phyloP scores from a whole-genome alignment of 805 yeast genomes.

The Yarrowia sp. region DNA sequence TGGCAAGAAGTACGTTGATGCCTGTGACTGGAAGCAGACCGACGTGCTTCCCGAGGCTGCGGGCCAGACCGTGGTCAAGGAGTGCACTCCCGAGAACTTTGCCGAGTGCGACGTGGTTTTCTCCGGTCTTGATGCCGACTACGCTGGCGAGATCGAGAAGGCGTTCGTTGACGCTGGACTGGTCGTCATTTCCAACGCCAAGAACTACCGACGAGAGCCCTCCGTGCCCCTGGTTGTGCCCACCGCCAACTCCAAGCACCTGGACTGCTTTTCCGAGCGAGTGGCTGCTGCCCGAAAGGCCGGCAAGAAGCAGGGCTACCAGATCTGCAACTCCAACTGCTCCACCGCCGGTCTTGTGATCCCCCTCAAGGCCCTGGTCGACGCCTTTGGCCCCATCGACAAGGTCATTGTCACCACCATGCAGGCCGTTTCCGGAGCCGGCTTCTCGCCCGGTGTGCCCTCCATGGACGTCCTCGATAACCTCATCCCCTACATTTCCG shows the following conservation, averaged over 20 bases:
- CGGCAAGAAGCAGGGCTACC: slow-evolving; percentile 70
- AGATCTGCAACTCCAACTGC: slow-evolving; percentile 96
- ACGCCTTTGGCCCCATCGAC: slow-evolving; percentile 88
- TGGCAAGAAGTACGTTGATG: slow-evolving; percentile 83
- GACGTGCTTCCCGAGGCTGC: slow-evolving; percentile 75
- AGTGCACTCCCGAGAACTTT: slow-evolving; percentile 79
- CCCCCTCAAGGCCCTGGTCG: slow-evolving; percentile 92
- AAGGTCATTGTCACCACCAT: slow-evolving; percentile 86
- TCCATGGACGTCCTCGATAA: slow-evolving; percentile 95
- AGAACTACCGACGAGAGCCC: slow-evolving; percentile 87
- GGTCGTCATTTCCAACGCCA: slow-evolving; percentile 91
- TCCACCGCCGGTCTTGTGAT: slow-evolving; percentile 98
- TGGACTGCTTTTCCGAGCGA: slow-evolving; percentile 70
- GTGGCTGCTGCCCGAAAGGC: slow-evolving; percentile 60
- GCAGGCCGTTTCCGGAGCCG: slow-evolving; percentile 98
- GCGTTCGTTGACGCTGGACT: slow-evolving; percentile 82
- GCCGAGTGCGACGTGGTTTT: slow-evolving; percentile 92
- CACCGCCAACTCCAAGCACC: slow-evolving; percentile 90
- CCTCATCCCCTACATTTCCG: slow-evolving; percentile 91
- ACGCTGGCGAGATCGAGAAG: slow-evolving; percentile 90
- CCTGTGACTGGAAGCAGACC: slow-evolving; percentile 95
- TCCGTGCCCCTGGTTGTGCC: slow-evolving; percentile 95
- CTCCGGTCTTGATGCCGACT: slow-evolving; percentile 91
- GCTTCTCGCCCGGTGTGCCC: slow-evolving; percentile 96
- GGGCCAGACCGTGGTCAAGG: slow-evolving; percentile 68